A percentile compares a stretch with the other conserved stretches of the same genome.
These are phyloP conservation scores for Micractinium conductrix DNA, from an alignment of 139 green algal genomes.

Conservation along the genomic window DNA sequence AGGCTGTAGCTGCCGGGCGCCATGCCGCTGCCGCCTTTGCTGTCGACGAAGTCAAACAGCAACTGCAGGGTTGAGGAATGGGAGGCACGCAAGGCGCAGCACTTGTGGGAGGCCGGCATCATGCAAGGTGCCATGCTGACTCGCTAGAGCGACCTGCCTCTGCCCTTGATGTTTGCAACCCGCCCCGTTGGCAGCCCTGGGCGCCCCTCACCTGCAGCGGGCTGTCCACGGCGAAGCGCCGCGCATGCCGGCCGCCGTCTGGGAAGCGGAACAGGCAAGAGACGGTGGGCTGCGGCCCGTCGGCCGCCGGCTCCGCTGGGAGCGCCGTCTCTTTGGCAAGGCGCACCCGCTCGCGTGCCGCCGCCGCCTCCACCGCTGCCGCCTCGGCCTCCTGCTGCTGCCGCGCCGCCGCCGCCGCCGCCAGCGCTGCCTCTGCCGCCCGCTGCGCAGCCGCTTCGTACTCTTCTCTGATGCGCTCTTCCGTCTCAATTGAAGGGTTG, in stretches of 20 bases:
- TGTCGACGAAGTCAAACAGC: conserved; percentile 81
- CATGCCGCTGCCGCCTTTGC: conserved; percentile 41
- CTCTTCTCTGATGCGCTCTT: conserved; percentile 56
- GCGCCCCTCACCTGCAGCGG: conserved; percentile 27
- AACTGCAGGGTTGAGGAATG: conserved; percentile 20
- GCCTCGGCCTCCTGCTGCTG: conserved; percentile 36
- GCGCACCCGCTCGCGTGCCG: conserved; percentile 26
- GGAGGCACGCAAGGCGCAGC: neutral
- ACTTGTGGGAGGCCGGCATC: neutral
- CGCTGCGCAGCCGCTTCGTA: conserved; percentile 28
- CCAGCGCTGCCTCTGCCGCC: conserved; percentile 14
- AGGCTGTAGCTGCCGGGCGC: conserved; percentile 60
- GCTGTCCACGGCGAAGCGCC: conserved; percentile 62
- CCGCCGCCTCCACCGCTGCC: conserved; percentile 22
- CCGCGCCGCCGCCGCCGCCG: conserved; percentile 24
- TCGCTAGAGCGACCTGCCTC: too few relatives aligned
- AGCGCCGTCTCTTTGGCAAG: conserved; percentile 50
- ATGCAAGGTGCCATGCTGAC: too few relatives aligned
- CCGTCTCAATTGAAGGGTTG: conserved; percentile 75
- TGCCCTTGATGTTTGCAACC: too few relatives aligned
- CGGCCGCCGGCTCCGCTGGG: conserved; percentile 55
- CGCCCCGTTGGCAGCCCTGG: neutral
- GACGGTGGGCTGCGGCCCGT: conserved; percentile 10
- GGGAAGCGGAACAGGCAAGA: conserved; percentile 73
- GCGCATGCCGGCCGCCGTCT: conserved; percentile 58